Evolutionary conservation across 768 basidiomycete species (phyloP), one percentile per base, ranked within the genome.

Genomic region (Rhizopogon vinicolor): DNA sequence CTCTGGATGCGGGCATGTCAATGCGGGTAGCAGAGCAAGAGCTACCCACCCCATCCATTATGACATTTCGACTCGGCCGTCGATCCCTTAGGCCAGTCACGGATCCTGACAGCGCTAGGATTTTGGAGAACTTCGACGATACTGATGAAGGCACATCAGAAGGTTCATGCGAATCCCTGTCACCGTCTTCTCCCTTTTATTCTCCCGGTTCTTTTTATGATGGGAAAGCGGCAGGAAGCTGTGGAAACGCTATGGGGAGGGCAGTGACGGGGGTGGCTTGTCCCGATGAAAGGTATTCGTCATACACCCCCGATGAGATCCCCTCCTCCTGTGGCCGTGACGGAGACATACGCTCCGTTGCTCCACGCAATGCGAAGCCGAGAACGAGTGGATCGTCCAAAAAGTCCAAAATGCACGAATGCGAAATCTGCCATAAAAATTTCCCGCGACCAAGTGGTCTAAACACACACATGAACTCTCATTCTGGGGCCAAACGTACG

Each of bases 401-500:
- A 63, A 79, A 71, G 52, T 71, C 74, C 2, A 80, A 81, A 60
- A 79, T 79, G 78, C 79, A 80, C 60, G 68, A 73, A 60, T 80
- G 79, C 61, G 60, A 54, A 8, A 66, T 74, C 5, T 81, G 79
- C 66, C 57, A 62, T 1, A 79, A 79, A 65, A 46, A 65, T 62
- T 80, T 80, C 58, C 79, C 79, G 14, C 70, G 79, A 3, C 79
- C 80, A 5, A 80, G 79, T 50, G 80, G 79, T 13, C 65, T 81
- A 58, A 68, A 71, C 28, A 81, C 79, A 28, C 79, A 81, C 62
- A 78, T 79, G 80, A 80, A 82, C 60, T 74, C 74, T 19, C 79
- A 81, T 56, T 75, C 75, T 0, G 80, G 80, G 12, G 75, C 74
- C 2, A 79, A 74, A 62, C 79, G 79, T 81, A 67, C 49, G 79